A percentile compares a stretch with the other conserved stretches of the same genome.
Evolutionary conservation across 306 rosid genomes (phyloP).

Genomic region (Begonia loranthoides): DNA sequence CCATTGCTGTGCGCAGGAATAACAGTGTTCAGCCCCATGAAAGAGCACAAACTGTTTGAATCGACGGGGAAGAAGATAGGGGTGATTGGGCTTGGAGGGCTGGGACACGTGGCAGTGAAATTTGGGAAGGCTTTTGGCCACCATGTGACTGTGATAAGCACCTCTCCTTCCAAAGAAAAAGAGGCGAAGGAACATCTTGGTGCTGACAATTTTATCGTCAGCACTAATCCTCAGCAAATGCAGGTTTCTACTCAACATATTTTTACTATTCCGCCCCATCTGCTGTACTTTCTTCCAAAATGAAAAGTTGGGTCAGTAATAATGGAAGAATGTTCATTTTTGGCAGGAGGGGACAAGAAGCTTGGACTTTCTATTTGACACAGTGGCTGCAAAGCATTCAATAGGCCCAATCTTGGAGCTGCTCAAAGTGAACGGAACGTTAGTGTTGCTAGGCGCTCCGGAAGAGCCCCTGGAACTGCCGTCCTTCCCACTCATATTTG

Average conservation of each 20-base stretch:
- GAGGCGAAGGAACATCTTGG: conserved; percentile 53
- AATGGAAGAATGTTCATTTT: neutral
- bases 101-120: conserved; percentile 66
- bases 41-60: conserved; percentile 30
- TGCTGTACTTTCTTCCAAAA: neutral
- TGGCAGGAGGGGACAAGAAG: conserved; percentile 20
- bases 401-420: conserved; percentile 37
- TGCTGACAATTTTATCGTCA: conserved; percentile 47
- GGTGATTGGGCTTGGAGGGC: conserved; percentile 63
- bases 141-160: conserved; percentile 68
- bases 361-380: conserved; percentile 49
- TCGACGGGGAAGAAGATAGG: conserved; percentile 36
- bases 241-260: conserved; percentile 14
- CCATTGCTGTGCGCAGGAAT: conserved; percentile 67
- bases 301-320: neutral
- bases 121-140: conserved; percentile 68
- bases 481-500: conserved; percentile 54
- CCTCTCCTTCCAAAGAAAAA: conserved; percentile 44
- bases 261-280: neutral
- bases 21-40: conserved; percentile 55
- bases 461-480: conserved; percentile 46
- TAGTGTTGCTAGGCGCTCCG: conserved; percentile 56
- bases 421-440: conserved; percentile 53
- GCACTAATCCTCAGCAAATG: conserved; percentile 39
- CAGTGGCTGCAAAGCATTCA: conserved; percentile 45